These are phyloP conservation scores for Panus rudis DNA, from an alignment of 768 basidiomycete genomes.

Conservation along the genomic window DNA sequence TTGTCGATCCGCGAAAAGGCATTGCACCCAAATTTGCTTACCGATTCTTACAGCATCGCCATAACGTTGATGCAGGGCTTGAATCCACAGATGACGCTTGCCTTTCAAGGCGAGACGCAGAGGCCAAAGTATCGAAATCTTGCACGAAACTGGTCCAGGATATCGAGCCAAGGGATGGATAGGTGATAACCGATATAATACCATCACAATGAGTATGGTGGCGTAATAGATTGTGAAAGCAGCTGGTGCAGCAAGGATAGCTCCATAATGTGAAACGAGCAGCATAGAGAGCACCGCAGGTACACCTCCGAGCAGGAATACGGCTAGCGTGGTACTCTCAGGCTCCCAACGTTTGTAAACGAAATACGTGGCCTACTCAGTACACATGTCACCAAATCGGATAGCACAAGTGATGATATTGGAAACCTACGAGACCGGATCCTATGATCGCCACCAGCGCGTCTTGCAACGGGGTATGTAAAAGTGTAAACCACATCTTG, in stretches of 20 bases:
- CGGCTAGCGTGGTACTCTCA: neutral
- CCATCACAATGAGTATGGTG: neutral
- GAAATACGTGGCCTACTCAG: constrained; percentile 1
- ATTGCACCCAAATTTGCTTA: neutral
- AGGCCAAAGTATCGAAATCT: constrained; percentile 10
- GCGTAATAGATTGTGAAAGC: neutral
- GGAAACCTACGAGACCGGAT: too few species aligned
- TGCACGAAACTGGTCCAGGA: constrained; percentile 11
- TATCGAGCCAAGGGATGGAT: constrained; percentile 10
- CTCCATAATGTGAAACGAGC: neutral
- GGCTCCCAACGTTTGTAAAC: constrained; percentile 11
- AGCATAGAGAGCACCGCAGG: neutral
- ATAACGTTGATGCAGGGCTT: neutral
- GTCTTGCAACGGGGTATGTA: too few species aligned
- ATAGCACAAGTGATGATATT: too few species aligned
- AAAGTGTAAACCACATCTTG: too few species aligned
- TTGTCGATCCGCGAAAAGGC: neutral
- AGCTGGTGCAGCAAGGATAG: neutral
- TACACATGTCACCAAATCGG: too few species aligned
- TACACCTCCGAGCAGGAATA: neutral
- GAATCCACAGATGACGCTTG: neutral
- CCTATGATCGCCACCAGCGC: too few species aligned
- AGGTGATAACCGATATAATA: constrained; percentile 9
- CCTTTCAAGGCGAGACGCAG: neutral
- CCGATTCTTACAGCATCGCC: neutral